A percentile compares a stretch with the other conserved stretches of the same genome.
phyloP scores from a whole-genome alignment of 148 eudicot species.

The Nyssa sinensis region DNA sequence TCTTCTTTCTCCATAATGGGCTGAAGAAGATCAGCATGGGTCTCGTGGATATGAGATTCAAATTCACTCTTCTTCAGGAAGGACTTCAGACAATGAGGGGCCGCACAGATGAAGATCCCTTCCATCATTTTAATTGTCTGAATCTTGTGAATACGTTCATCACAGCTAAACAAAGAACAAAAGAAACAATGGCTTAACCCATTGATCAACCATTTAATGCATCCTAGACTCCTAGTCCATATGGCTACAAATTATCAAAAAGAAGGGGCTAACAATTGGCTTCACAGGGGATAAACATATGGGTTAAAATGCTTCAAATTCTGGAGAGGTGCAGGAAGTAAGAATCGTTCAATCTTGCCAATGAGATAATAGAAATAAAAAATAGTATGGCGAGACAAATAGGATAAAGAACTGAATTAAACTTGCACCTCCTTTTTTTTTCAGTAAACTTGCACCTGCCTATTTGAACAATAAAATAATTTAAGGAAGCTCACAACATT shows the following conservation, averaged over 20 bases:
- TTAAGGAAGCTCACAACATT: too few relatives aligned
- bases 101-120: constrained; percentile 85
- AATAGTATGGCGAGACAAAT: too few relatives aligned
- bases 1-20: constrained; percentile 54
- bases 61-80: constrained; percentile 74
- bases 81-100: constrained; percentile 90
- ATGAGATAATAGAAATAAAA: too few relatives aligned
- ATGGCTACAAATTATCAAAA: background rate
- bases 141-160: constrained; percentile 91
- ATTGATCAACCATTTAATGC: background rate
- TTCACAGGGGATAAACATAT: too few relatives aligned
- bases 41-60: constrained; percentile 62
- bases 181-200: background rate
- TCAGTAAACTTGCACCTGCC: too few relatives aligned
- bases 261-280: too few relatives aligned
- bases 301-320: too few relatives aligned
- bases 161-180: constrained; percentile 54
- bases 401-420: background rate
- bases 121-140: constrained; percentile 93
- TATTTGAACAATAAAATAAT: too few relatives aligned
- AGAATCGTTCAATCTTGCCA: too few relatives aligned
- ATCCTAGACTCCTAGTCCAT: background rate
- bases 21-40: constrained; percentile 64
- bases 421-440: too few relatives aligned
- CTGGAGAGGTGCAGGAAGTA: too few relatives aligned